Evolutionary conservation across 2,329 filamentous ascomycete genomes (phyloP).

Genomic region (Talaromyces sp.): DNA sequence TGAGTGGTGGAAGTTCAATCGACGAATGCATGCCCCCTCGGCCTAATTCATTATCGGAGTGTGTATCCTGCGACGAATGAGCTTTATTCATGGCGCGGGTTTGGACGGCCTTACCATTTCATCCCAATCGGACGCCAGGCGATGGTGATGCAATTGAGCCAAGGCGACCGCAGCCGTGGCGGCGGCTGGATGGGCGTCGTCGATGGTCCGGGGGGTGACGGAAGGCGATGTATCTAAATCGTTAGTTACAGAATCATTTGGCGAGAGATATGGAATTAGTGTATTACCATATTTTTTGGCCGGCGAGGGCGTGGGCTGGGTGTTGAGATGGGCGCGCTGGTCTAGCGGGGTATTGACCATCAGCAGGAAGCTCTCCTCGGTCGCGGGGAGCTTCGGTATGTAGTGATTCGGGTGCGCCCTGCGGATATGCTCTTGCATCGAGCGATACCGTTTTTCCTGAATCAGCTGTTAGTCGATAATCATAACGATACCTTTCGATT

Average conservation of each 20-base stretch:
- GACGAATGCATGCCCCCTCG: constrained; percentile 62
- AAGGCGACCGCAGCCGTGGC: constrained; percentile 81
- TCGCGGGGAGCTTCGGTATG: constrained; percentile 95
- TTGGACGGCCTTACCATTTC: constrained; percentile 63
- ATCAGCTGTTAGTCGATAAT: constrained; percentile 21
- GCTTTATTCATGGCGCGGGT: background rate
- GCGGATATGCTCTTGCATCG: constrained; percentile 99
- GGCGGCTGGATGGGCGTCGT: constrained; percentile 67
- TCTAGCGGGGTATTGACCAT: constrained; percentile 92
- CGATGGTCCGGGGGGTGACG: constrained; percentile 66
- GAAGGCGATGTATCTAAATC: constrained; percentile 66
- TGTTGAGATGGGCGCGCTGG: constrained; percentile 60
- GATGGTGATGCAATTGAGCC: constrained; percentile 79
- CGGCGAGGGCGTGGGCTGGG: constrained; percentile 36
- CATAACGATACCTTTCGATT: background rate
- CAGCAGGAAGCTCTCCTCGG: constrained; percentile 93
- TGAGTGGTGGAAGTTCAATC: constrained; percentile 71
- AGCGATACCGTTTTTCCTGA: constrained; percentile 93
- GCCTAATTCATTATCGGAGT: constrained; percentile 67
- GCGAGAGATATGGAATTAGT: constrained; percentile 32
- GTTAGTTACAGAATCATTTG: constrained; percentile 29
- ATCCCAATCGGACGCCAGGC: constrained; percentile 74
- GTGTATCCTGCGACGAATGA: constrained; percentile 58
- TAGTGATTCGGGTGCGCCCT: constrained; percentile 96
- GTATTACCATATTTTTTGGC: constrained; percentile 34